These are phyloP conservation scores for Podaxis sp. DNA, from an alignment of 768 basidiomycete species.

Conservation along the genomic window DNA sequence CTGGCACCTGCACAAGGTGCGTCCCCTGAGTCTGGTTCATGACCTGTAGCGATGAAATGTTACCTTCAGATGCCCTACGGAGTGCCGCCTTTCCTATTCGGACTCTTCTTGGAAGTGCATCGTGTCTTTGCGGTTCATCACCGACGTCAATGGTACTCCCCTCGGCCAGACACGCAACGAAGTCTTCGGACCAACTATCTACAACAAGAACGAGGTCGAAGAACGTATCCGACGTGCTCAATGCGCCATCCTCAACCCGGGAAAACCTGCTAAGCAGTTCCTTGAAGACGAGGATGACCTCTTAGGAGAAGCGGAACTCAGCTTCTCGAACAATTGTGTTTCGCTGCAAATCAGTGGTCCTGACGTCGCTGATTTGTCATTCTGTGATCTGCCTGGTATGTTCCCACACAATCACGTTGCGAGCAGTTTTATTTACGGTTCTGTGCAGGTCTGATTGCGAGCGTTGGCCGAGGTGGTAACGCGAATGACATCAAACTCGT, in stretches of 20 bases:
- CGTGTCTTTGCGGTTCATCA: constrained; percentile 45
- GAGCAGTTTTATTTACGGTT: background rate
- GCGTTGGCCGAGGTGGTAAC: constrained; percentile 46
- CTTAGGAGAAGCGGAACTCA: constrained; percentile 18
- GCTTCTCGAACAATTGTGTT: constrained; percentile 57
- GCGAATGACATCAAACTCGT: constrained; percentile 61
- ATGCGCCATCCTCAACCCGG: constrained; percentile 63
- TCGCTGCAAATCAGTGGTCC: constrained; percentile 58
- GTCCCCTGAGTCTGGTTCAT: background rate
- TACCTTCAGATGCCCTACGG: constrained; percentile 50
- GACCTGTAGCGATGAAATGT: background rate
- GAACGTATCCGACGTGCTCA: constrained; percentile 68
- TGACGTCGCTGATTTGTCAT: constrained; percentile 61
- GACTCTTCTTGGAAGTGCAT: constrained; percentile 45
- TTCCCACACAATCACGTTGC: background rate
- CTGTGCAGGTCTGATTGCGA: constrained; percentile 54
- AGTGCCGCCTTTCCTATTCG: constrained; percentile 48
- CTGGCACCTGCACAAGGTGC: constrained; percentile 75
- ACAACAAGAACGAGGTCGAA: constrained; percentile 52
- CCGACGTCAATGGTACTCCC: constrained; percentile 35
- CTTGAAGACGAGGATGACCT: constrained; percentile 30
- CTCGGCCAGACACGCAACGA: constrained; percentile 38
- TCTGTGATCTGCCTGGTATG: constrained; percentile 60
- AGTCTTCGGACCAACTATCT: constrained; percentile 47
- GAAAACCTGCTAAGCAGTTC: constrained; percentile 29